phyloP scores from a whole-genome alignment of 192 early-diverging fungal species.

The Coemansia sp. region DNA sequence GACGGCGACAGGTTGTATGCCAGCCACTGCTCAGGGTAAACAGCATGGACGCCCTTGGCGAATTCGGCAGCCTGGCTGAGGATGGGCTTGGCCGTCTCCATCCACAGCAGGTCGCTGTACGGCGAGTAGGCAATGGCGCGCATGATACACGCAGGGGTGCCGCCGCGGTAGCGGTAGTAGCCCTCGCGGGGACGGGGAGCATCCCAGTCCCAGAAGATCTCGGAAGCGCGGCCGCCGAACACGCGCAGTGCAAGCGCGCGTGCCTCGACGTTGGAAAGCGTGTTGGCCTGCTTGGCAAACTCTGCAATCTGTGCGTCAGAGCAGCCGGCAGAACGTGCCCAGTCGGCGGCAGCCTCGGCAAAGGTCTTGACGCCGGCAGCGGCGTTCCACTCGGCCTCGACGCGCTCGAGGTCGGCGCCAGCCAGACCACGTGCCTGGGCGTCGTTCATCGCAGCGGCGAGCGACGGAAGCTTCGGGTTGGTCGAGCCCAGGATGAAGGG shows the following conservation, averaged over 20 bases:
- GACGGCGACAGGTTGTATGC: conserved; percentile 97
- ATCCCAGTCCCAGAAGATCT: conserved; percentile 87
- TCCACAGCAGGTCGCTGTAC: conserved; percentile 92
- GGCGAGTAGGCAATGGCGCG: conserved; percentile 79
- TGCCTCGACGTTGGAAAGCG: conserved; percentile 80
- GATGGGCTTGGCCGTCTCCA: conserved; percentile 97
- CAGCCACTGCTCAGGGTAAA: conserved; percentile 79
- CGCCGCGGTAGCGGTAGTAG: conserved; percentile 95
- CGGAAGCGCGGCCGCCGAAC: conserved; percentile 41
- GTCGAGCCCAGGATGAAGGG: conserved; percentile 93
- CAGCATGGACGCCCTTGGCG: conserved; percentile 73
- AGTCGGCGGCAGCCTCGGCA: conserved; percentile 74
- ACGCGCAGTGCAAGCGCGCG: conserved; percentile 68
- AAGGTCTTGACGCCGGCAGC: conserved; percentile 80
- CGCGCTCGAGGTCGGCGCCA: conserved; percentile 72
- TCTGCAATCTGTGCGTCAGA: conserved; percentile 55
- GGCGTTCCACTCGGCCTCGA: conserved; percentile 83
- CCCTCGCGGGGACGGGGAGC: conserved; percentile 88
- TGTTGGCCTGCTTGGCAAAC: conserved; percentile 45
- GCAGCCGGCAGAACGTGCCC: conserved; percentile 33
- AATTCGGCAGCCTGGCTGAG: conserved; percentile 90
- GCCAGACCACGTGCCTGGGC: conserved; percentile 70
- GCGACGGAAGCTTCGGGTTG: conserved; percentile 70
- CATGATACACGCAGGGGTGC: conserved; percentile 84
- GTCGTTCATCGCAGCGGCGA: conserved; percentile 75